Base-by-base conservation (phyloP, 129 eudicot species). In the Glebionis coronaria region DNA sequence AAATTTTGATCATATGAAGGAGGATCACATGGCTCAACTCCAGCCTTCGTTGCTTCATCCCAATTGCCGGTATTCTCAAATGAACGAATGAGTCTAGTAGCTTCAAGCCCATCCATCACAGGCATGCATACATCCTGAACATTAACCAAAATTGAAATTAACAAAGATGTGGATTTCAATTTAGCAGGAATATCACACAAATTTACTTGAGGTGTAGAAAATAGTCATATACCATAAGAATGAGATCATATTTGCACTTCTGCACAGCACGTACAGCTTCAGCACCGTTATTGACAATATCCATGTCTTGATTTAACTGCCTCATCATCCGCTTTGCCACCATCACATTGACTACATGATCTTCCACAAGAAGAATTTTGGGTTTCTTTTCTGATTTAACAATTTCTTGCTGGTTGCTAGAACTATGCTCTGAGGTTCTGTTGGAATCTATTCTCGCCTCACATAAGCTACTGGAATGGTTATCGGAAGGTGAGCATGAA, bases 101-200 rank as follows among this genome's bases (percentile, higher is more conserved):
- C 96, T 80, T 88, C 77, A 71, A 92, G 91, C 16, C 98, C 98
- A 56, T 88, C 90, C 98, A 92, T 92, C 44, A 85, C 89, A 8
- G 98, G 98, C 98, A 92, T 92, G 89, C 90, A 88, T 65, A 92
- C 91, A 76, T 92, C 98, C 98, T 92, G 79, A 55, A 70, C 12
- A 27, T 55, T 44, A 56, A 16, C 21, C 66, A 56, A 66, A 73
- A 44, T 65, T 15, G 8, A 35, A 35, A 35, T 35, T 35, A 35
- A 35, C 42, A 35, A 35, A 35, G 42, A 35, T 35, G 42, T 35
- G 10, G 42, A 6, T 35, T 35, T 35, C 9, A 35, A 1, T 0
- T 7, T 35, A 35, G 42, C 10, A 35, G 42, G 42, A 35, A 35
- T 1, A 8, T 35, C 42, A 35, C 42, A 35, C 9, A 5, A 31